Evolutionary conservation across 225 moss, liverwort and hornwort genomes (phyloP), one percentile per base, ranked within the genome.

Genomic region (Thuidium tamariscinum): DNA sequence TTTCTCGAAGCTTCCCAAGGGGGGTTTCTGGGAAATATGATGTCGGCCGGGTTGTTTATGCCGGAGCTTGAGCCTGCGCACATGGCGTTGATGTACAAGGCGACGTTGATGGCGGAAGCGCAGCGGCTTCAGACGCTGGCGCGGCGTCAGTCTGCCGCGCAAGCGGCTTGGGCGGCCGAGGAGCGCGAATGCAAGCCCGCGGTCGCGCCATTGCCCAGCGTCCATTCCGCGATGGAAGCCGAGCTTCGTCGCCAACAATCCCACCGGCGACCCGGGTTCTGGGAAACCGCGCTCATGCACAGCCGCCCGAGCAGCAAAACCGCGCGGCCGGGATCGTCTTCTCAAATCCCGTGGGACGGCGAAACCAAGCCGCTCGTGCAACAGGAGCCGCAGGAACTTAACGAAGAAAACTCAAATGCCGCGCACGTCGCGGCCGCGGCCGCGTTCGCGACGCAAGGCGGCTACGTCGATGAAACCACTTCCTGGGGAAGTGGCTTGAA

Each of bases 201-300:
- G 26, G 83, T 77, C 8, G 36, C 48, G 11, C 60, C 61, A 2
- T 3, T 48, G 10, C 49, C 41, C 5, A 66, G 37, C 27, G 77
- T 77, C 54, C 55, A 77, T 11, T 39, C 42, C 4, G 77, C 88
- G 46, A 48, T 85, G 81, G 90, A 88, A 44, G 90, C 83, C 6
- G 87, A 90, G 73, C 62, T 83, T 8, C 86, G 84, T 17, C 89
- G 88, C 4, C 89, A 86, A 34, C 78, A 82, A 13, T 59, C 74
- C n/a, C 89, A 92, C 10, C 89, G 88, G 2, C 91, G 89, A 51
- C 91, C 91, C 3, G 91, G 92, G 15, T 92, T 92, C 80, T 92
- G 92, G 92, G 92, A 92, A 57, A 91, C 92, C 27, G 92, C 92
- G 4, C 88, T 92, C 37, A 91, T 91, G 91, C 89, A 92, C 79